These are phyloP conservation scores for Violaceomyces palustris DNA, from an alignment of 1,284 basidiomycete genomes.

Conservation along the genomic window DNA sequence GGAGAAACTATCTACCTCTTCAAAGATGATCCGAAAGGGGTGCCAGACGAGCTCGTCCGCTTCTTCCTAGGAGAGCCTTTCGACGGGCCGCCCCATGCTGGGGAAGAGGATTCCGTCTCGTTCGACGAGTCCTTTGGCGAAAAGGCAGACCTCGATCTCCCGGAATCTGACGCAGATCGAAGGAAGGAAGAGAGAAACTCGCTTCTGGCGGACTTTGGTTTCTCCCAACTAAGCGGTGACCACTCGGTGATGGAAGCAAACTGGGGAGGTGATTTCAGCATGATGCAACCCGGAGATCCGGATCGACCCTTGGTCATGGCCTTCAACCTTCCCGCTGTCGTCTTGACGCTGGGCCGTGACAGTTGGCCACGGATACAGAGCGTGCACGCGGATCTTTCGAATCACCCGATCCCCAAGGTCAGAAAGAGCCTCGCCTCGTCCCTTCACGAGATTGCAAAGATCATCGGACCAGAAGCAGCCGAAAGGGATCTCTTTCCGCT, in stretches of 20 bases:
- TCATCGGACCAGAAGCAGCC: constrained; percentile 70
- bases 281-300: constrained; percentile 56
- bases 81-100: constrained; percentile 30
- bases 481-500: constrained; percentile 65
- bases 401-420: constrained; percentile 60
- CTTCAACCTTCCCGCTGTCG: constrained; percentile 91
- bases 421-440: constrained; percentile 76
- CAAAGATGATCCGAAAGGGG: constrained; percentile 58
- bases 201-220: constrained; percentile 29
- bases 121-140: constrained; percentile 27
- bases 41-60: constrained; percentile 70
- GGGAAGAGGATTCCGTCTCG: constrained; percentile 17
- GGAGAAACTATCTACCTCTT: constrained; percentile 90
- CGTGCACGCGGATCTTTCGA: constrained; percentile 65
- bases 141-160: constrained; percentile 9
- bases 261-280: constrained; percentile 25
- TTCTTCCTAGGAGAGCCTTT: constrained; percentile 66
- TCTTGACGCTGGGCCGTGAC: constrained; percentile 69
- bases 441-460: constrained; percentile 80
- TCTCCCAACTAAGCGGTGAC: constrained; percentile 2
- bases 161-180: neutral
- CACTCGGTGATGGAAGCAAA: neutral
- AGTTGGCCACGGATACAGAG: constrained; percentile 74
- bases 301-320: constrained; percentile 80
- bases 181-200: constrained; percentile 11